Conservation (phyloP, 257 asterid species). For the Solanum sitiens region DNA sequence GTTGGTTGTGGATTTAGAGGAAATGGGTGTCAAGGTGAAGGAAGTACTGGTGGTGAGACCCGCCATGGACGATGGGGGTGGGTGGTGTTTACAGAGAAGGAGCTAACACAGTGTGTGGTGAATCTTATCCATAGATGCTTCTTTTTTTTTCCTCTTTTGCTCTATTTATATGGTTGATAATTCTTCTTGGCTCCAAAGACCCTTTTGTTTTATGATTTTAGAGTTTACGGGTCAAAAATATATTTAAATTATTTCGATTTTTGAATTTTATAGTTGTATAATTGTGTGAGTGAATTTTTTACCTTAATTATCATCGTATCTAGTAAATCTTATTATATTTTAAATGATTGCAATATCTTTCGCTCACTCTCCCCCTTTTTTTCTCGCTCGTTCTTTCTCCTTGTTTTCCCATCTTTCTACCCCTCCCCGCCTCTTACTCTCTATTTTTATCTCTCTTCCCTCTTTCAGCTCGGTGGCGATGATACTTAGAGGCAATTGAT, state of each 20-base stretch:
- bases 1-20: constrained; percentile 14
- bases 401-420: no score
- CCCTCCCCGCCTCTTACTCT: no score
- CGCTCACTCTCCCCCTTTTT: neutral
- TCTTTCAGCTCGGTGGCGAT: neutral
- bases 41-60: constrained; percentile 54
- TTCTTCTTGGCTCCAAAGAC: neutral
- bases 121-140: constrained; percentile 16
- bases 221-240: no score
- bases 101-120: neutral
- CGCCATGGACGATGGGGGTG: constrained; percentile 48
- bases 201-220: neutral
- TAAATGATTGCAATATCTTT: no score
- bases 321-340: no score
- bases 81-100: neutral
- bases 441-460: no score
- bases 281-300: no score
- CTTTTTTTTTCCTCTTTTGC: neutral
- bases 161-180: neutral
- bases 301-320: no score
- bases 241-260: no score
- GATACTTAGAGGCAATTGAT: neutral
- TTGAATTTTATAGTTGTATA: no score
- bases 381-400: no score
- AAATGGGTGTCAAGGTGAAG: constrained; percentile 40